phyloP scores from a whole-genome alignment of 2,329 filamentous ascomycete genomes.

The Neoscytalidium dimidiatum region DNA sequence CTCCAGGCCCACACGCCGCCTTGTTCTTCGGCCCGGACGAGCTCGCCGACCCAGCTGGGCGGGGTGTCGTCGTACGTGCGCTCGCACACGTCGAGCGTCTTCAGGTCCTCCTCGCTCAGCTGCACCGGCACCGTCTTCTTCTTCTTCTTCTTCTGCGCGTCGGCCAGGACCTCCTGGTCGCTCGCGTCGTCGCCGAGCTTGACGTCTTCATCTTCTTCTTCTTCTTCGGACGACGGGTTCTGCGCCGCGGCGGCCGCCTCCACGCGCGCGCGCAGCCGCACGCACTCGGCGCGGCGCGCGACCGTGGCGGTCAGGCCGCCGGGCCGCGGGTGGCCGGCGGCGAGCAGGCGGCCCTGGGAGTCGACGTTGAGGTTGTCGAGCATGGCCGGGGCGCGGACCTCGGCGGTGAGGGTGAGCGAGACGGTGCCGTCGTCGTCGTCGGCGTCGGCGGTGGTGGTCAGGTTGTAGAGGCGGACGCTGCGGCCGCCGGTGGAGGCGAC shows the following conservation, averaged over 20 bases:
- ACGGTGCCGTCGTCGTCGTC: not conserved
- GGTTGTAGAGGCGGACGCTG: constrained; percentile 38
- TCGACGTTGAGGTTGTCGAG: constrained; percentile 46
- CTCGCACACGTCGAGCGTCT: constrained; percentile 19
- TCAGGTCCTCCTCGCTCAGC: constrained; percentile 20
- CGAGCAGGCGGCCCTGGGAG: constrained; percentile 37
- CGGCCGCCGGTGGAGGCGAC: constrained; percentile 40
- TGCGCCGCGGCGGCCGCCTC: constrained; percentile 2
- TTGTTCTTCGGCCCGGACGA: constrained; percentile 25
- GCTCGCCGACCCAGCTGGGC: constrained; percentile 35
- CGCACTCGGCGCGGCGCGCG: not conserved
- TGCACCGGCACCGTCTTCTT: constrained; percentile 15
- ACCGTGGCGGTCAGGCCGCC: constrained; percentile 26
- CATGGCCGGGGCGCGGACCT: constrained; percentile 31
- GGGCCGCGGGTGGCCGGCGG: constrained; percentile 45
- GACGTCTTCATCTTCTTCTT: not conserved
- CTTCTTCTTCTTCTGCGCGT: constrained; percentile 25
- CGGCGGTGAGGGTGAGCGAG: constrained; percentile 21
- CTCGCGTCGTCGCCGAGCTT: constrained; percentile 17
- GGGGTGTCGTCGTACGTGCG: constrained; percentile 27
- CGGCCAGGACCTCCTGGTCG: constrained; percentile 17
- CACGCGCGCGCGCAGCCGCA: constrained; percentile 21
- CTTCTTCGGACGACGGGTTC: too few species aligned
- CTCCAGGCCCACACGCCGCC: constrained; percentile 23
- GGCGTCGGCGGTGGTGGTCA: not conserved